Percentiles rank a stretch among this genome's conserved stretches.
Evolutionary conservation across 2,329 filamentous ascomycete genomes (phyloP).

Genomic region (Colletotrichum nymphaeae): DNA sequence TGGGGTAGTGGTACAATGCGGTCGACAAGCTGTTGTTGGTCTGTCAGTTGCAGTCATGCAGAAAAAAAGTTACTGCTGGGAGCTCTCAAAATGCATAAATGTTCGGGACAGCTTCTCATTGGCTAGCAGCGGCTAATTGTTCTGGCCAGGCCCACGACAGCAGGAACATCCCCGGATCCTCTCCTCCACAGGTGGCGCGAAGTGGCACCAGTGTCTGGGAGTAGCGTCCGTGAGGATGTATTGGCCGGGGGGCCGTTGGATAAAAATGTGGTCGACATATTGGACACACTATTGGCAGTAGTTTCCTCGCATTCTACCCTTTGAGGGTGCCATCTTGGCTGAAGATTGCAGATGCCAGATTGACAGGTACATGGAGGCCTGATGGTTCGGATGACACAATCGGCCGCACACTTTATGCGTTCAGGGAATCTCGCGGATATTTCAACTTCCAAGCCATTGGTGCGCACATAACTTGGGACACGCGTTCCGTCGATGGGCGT

Average conservation of each 20-base stretch:
- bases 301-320: neutral
- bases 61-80: neutral
- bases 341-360: neutral
- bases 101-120: conserved; percentile 32
- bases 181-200: neutral
- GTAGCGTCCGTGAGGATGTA: neutral
- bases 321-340: neutral
- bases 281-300: neutral
- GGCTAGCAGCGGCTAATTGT: conserved; percentile 8
- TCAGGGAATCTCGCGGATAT: neutral
- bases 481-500: neutral
- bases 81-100: conserved; percentile 2
- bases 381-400: neutral
- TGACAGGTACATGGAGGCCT: neutral
- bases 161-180: neutral
- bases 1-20: neutral
- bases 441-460: neutral
- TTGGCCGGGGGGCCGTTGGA: conserved; percentile 4
- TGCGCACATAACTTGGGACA: neutral
- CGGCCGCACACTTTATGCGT: neutral
- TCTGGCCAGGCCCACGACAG: neutral
- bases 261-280: conserved; percentile 6
- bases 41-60: neutral
- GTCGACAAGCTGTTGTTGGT: neutral
- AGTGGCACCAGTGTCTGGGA: neutral